A percentile compares a stretch with the other conserved stretches of the same genome.
Evolutionary conservation across 192 early-diverging fungal genomes (phyloP).

Genomic region (Geosiphon pyriformis): DNA sequence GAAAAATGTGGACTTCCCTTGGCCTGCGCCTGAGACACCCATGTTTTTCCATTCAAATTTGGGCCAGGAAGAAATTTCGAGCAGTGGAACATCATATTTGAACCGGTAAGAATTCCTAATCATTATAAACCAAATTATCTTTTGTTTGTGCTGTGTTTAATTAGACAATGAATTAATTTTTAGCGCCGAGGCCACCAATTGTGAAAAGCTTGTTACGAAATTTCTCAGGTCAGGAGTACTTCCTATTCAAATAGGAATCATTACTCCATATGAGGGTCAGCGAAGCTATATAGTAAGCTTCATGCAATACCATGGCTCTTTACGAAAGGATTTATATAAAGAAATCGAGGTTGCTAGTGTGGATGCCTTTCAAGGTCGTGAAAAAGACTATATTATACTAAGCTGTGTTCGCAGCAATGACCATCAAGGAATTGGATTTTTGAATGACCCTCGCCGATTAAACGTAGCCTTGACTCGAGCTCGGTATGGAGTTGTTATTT

Average conservation of each 20-base stretch:
- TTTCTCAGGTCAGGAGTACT: slow-evolving; percentile 82
- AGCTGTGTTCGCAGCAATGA: slow-evolving; percentile 97
- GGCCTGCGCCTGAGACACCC: slow-evolving; percentile 89
- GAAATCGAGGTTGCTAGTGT: slow-evolving; percentile 98
- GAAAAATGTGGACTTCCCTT: slow-evolving; percentile 88
- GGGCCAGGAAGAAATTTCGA: slow-evolving; percentile 94
- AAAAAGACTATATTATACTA: slow-evolving; percentile 99
- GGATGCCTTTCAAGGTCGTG: slow-evolving; percentile 98
- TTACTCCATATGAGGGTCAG: slow-evolving; percentile 99
- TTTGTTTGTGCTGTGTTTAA: too few species aligned
- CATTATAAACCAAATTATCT: background rate
- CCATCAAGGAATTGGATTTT: slow-evolving; percentile 92
- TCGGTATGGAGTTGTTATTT: slow-evolving; percentile 87
- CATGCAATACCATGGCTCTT: slow-evolving; percentile 89
- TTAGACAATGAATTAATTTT: too few species aligned
- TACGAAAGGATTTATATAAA: slow-evolving; percentile 93
- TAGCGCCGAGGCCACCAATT: slow-evolving; percentile 86
- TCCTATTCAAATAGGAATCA: slow-evolving; percentile 92
- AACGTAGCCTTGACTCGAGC: slow-evolving; percentile 90
- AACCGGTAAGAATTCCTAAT: slow-evolving; percentile 52
- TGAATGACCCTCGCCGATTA: slow-evolving; percentile 85
- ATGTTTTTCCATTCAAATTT: slow-evolving; percentile 94
- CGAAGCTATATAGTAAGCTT: slow-evolving; percentile 91
- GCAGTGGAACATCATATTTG: slow-evolving; percentile 95
- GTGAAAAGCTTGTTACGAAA: slow-evolving; percentile 94